These are phyloP conservation scores for Remersonia thermophila DNA, from an alignment of 2,329 filamentous ascomycete genomes.

Conservation along the genomic window DNA sequence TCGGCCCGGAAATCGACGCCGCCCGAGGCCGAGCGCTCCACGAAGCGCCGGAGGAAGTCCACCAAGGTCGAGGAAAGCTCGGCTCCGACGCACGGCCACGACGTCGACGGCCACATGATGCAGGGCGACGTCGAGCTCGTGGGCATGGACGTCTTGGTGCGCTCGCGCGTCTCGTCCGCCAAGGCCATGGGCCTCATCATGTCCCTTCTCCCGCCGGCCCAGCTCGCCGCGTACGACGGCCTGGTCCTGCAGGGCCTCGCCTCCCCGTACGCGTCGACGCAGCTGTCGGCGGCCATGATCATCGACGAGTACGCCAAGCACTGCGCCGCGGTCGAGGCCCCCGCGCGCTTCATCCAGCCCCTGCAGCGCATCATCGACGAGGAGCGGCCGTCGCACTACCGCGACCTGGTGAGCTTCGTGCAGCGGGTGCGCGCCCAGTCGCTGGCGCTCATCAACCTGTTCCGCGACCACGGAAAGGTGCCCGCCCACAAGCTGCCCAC, in stretches of 20 bases:
- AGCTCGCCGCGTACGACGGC: conserved; percentile 51
- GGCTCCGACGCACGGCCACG: conserved; percentile 60
- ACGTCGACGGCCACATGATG: conserved; percentile 97
- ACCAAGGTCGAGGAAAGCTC: conserved; percentile 65
- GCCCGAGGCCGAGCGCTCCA: conserved; percentile 47
- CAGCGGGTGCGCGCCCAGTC: conserved; percentile 87
- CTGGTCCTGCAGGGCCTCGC: conserved; percentile 53
- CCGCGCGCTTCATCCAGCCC: conserved; percentile 48
- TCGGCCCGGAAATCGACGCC: conserved; percentile 36
- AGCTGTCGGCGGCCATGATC: conserved; percentile 70
- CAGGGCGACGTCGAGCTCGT: conserved; percentile 93
- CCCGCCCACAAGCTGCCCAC: conserved; percentile 61
- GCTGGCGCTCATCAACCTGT: conserved; percentile 77
- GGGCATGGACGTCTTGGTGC: conserved; percentile 74
- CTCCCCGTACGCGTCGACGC: conserved; percentile 71
- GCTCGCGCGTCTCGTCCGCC: conserved; percentile 79
- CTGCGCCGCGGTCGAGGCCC: conserved; percentile 30
- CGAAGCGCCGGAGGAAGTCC: conserved; percentile 70
- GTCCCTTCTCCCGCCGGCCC: conserved; percentile 55
- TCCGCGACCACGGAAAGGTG: conserved; percentile 81
- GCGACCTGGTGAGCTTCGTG: conserved; percentile 80
- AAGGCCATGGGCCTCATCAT: conserved; percentile 78
- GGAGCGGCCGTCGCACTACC: conserved; percentile 71
- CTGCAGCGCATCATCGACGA: conserved; percentile 68
- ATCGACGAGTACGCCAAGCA: conserved; percentile 78